Evolutionary conservation across 805 yeast species (phyloP), one percentile per base, ranked within the genome.

Genomic region (Ogataea nitratoaversa): DNA sequence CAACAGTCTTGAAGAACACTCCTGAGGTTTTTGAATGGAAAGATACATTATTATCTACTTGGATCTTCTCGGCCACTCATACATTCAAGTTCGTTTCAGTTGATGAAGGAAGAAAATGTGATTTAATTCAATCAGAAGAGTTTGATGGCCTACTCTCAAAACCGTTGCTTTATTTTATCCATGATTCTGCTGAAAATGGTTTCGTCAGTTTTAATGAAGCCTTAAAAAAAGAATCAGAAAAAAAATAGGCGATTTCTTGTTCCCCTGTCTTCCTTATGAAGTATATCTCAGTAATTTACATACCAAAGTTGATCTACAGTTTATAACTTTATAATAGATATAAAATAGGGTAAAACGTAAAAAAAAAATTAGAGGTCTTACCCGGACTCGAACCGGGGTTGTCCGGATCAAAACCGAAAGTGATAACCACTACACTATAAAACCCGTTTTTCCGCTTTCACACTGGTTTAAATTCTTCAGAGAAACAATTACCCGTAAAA

Each of bases 341-440:
- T n/a, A n/a, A n/a, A n/a, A n/a, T n/a, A n/a, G n/a, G n/a, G n/a
- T n/a, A n/a, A n/a, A n/a, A n/a, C n/a, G n/a, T n/a, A n/a, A 14
- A n/a, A 14, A 2, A 25, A 43, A 54, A 54, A 52, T 51, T 42
- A 46, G 45, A 78, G 84, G 83, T 78, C 85, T 75, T 76, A 74
- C 84, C 84, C 84, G 84, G 84, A 77, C 77, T 79, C 84, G 85
- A 79, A 79, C 84, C 78, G 84, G 84, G 83, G 84, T 79, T 76
- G 79, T 70, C 64, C 76, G 84, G 84, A 79, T 79, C 84, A 79
- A 75, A 79, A 79, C 84, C 84, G 76, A 77, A 71, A 70, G 84
- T 79, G 84, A 79, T 79, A 76, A 79, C 84, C 84, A 76, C 84
- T 79, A 79, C 84, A 78, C 84, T 77, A 79, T 75, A 76, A 62